Percentiles rank a stretch among this genome's conserved stretches.
Evolutionary conservation across 768 basidiomycete genomes (phyloP).

Genomic region (Ephemerocybe angulata): DNA sequence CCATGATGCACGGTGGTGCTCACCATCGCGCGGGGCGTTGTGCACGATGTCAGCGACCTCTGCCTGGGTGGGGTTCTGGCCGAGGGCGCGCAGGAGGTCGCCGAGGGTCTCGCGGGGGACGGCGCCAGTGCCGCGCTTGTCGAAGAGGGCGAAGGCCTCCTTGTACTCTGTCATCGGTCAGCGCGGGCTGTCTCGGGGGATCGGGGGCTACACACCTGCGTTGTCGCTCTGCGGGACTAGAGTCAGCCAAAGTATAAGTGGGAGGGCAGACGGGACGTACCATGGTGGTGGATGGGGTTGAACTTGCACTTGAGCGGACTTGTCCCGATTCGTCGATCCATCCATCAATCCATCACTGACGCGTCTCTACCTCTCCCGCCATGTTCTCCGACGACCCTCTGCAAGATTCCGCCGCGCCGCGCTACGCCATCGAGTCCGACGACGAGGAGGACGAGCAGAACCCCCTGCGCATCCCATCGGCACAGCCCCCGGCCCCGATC

Average conservation of each 20-base stretch:
- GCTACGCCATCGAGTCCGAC: slow-evolving; percentile 63
- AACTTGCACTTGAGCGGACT: slow-evolving; percentile 8
- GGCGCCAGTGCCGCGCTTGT: slow-evolving; percentile 91
- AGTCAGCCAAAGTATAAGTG: background rate
- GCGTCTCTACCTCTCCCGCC: slow-evolving; percentile 24
- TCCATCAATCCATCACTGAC: background rate
- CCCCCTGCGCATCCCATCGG: slow-evolving; percentile 27
- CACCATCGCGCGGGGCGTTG: slow-evolving; percentile 74
- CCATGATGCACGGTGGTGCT: background rate
- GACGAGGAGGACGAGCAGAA: slow-evolving; percentile 66
- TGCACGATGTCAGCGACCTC: slow-evolving; percentile 84
- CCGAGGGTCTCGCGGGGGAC: slow-evolving; percentile 88
- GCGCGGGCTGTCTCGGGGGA: background rate
- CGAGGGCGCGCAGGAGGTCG: slow-evolving; percentile 88
- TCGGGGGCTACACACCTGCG: slow-evolving; percentile 11
- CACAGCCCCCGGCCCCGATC: slow-evolving; percentile 11
- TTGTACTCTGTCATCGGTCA: slow-evolving; percentile 73
- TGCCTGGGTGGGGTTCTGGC: slow-evolving; percentile 99
- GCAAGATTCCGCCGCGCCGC: slow-evolving; percentile 52
- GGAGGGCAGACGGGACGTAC: slow-evolving; percentile 16
- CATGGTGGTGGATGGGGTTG: slow-evolving; percentile 22
- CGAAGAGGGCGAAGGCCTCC: slow-evolving; percentile 96
- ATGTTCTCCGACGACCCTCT: no score
- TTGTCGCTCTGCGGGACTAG: slow-evolving; percentile 16
- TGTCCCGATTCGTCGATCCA: background rate